phyloP scores from a whole-genome alignment of 176 grass and related monocot genomes.

The Paspalum notatum region DNA sequence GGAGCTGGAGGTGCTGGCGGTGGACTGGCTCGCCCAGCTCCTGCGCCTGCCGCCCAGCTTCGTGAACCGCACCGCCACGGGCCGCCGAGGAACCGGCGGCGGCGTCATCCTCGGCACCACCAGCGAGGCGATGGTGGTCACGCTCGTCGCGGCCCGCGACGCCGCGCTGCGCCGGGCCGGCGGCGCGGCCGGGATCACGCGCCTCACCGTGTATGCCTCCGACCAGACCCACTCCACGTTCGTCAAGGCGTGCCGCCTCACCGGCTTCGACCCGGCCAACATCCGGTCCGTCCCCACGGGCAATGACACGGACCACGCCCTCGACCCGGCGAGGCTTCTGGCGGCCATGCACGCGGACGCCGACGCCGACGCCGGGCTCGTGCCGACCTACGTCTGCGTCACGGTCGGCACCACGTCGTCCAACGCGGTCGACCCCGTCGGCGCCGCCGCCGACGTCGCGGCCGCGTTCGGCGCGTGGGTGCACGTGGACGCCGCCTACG shows the following conservation, averaged over 20 bases:
- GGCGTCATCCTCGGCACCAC: constrained; percentile 50
- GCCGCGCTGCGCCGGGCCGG: not conserved
- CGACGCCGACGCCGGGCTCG: constrained; percentile 34
- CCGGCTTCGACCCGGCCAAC: constrained; percentile 38
- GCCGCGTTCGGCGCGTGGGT: constrained; percentile 43
- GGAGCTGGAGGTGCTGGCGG: not conserved
- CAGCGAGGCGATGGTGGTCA: constrained; percentile 57
- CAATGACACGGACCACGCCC: not conserved
- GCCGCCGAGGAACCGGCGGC: constrained; percentile 16
- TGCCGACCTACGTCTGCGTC: constrained; percentile 54
- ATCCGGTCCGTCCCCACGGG: constrained; percentile 39
- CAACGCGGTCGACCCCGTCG: constrained; percentile 49
- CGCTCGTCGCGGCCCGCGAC: constrained; percentile 54
- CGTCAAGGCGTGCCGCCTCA: constrained; percentile 50
- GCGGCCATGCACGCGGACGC: constrained; percentile 36
- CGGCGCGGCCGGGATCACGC: not conserved
- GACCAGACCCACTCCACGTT: constrained; percentile 59
- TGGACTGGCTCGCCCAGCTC: constrained; percentile 25
- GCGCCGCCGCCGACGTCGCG: constrained; percentile 7
- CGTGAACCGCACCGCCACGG: not conserved
- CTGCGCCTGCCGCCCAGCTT: not conserved
- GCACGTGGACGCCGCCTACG: constrained; percentile 58
- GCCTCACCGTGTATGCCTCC: constrained; percentile 33
- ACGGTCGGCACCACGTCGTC: constrained; percentile 57
- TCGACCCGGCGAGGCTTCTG: constrained; percentile 33